A percentile compares a stretch with the other conserved stretches of the same genome.
Conservation (phyloP, 2,329 filamentous ascomycete species). For the Verticillium klebahnii region DNA sequence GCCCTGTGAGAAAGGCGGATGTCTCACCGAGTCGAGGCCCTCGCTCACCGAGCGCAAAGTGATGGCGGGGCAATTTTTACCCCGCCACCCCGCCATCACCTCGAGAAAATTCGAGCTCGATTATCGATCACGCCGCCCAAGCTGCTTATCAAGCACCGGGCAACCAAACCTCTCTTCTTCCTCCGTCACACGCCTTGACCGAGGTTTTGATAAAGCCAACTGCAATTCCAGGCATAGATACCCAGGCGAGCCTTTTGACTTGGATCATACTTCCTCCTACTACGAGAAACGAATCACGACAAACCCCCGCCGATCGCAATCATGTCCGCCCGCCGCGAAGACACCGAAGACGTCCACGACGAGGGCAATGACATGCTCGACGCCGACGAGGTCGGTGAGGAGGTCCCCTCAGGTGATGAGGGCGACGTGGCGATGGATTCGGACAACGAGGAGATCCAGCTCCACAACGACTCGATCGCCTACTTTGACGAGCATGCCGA, state of each 20-base stretch:
- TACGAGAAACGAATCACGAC: not conserved
- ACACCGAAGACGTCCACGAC: conserved; percentile 8
- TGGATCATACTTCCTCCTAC: not conserved
- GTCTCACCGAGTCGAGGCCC: not conserved
- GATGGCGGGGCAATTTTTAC: not conserved
- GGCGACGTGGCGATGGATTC: conserved; percentile 75
- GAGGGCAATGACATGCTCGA: conserved; percentile 65
- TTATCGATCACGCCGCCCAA: not conserved
- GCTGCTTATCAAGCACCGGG: conserved; percentile 4
- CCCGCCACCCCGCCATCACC: conserved; percentile 2
- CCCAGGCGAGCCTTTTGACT: not conserved
- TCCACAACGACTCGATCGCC: conserved; percentile 89
- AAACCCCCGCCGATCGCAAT: not conserved
- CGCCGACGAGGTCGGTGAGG: conserved; percentile 72
- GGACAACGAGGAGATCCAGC: conserved; percentile 65
- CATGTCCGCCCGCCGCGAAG: conserved; percentile 10
- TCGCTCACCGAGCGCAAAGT: not conserved
- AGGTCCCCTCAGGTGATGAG: conserved; percentile 54
- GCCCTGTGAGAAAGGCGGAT: not conserved
- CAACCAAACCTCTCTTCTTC: not conserved
- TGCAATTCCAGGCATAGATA: not conserved
- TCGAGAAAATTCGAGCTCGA: conserved; percentile 3
- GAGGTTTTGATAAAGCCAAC: not conserved
- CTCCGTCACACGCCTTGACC: not conserved
- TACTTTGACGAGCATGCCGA: conserved; percentile 90